These are phyloP conservation scores for Russula brevipes DNA, from an alignment of 768 basidiomycete genomes.

Conservation along the genomic window DNA sequence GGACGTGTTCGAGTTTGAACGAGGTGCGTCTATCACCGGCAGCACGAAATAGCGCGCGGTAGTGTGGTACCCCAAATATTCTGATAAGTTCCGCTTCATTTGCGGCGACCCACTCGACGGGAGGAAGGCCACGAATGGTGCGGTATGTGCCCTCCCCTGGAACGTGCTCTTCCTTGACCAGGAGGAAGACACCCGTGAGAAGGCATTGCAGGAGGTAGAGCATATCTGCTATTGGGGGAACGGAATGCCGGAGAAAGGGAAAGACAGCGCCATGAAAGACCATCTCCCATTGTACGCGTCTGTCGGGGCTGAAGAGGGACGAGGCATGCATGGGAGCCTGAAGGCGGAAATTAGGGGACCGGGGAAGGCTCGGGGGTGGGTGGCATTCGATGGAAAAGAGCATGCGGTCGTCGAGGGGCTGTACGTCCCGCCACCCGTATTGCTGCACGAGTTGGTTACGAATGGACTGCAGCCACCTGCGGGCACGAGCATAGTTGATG, in stretches of 20 bases:
- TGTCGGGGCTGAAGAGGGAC: conserved; percentile 81
- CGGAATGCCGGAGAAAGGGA: conserved; percentile 36
- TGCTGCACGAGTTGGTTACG: conserved; percentile 59
- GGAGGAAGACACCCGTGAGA: conserved; percentile 40
- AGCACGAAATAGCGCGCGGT: conserved; percentile 64
- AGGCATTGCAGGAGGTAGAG: conserved; percentile 40
- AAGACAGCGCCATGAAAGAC: conserved; percentile 56
- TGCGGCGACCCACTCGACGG: conserved; percentile 68
- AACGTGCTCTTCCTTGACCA: conserved; percentile 72
- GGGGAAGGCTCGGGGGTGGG: conserved; percentile 67
- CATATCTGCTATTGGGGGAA: conserved; percentile 36
- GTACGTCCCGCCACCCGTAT: conserved; percentile 63
- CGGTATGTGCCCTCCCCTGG: conserved; percentile 58
- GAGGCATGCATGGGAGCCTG: conserved; percentile 75
- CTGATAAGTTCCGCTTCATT: conserved; percentile 64
- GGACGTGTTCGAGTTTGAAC: conserved; percentile 66
- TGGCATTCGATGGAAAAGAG: conserved; percentile 75
- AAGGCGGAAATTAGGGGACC: conserved; percentile 65
- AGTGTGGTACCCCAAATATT: conserved; percentile 70
- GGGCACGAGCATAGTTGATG: conserved; percentile 73
- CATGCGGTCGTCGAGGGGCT: conserved; percentile 59
- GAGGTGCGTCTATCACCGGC: conserved; percentile 65
- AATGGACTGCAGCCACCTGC: conserved; percentile 66
- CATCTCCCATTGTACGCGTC: conserved; percentile 86
- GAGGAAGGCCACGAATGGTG: conserved; percentile 73